phyloP scores from a whole-genome alignment of 2,329 filamentous ascomycete species.

The Neocucurbitaria cava region DNA sequence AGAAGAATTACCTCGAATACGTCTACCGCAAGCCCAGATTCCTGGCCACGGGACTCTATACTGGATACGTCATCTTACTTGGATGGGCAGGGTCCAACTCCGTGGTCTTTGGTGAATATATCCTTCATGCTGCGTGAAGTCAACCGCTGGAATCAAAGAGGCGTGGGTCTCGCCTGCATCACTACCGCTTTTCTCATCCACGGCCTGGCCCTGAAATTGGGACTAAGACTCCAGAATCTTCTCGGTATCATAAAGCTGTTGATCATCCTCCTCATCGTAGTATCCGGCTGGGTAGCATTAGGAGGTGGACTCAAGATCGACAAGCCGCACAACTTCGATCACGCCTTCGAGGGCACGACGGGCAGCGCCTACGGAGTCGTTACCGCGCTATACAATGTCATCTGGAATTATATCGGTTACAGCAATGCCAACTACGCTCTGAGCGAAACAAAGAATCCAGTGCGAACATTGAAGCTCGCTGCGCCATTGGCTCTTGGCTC shows the following conservation, averaged over 20 bases:
- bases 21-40: slow-evolving; percentile 68
- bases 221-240: slow-evolving; percentile 70
- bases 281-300: slow-evolving; percentile 68
- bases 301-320: slow-evolving; percentile 67
- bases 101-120: slow-evolving; percentile 74
- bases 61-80: slow-evolving; percentile 67
- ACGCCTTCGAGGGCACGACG: slow-evolving; percentile 71
- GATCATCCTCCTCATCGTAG: slow-evolving; percentile 70
- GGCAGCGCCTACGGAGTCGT: slow-evolving; percentile 71
- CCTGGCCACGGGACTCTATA: slow-evolving; percentile 66
- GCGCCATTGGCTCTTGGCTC: slow-evolving; percentile 66
- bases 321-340: slow-evolving; percentile 68
- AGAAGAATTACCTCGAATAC: slow-evolving; percentile 73
- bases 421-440: slow-evolving; percentile 72
- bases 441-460: slow-evolving; percentile 70
- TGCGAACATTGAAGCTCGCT: slow-evolving; percentile 70
- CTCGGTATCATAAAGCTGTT: slow-evolving; percentile 71
- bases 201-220: slow-evolving; percentile 69
- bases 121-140: slow-evolving; percentile 70
- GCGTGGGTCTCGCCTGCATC: slow-evolving; percentile 70
- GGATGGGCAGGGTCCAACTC: slow-evolving; percentile 71
- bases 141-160: slow-evolving; percentile 71
- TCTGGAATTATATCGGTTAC: slow-evolving; percentile 74
- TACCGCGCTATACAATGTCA: slow-evolving; percentile 75
- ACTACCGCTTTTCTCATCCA: slow-evolving; percentile 71